These are phyloP conservation scores for Penicillium herquei DNA, from an alignment of 495 filamentous ascomycete species.

Conservation along the genomic window DNA sequence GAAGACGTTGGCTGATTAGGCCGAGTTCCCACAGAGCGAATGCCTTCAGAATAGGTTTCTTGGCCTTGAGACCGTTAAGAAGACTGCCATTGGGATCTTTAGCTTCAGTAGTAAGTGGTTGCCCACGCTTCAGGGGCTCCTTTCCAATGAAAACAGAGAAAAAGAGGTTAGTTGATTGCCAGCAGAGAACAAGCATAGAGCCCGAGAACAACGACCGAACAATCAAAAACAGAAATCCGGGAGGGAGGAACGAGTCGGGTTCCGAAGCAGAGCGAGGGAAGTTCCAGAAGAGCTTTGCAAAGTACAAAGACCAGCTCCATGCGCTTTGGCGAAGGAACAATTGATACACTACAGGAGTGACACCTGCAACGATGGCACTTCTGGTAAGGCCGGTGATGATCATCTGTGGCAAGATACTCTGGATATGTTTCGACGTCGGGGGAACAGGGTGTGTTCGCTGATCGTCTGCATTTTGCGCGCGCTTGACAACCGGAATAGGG, in stretches of 20 bases:
- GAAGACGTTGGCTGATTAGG: slow-evolving; percentile 70
- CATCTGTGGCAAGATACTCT: slow-evolving; percentile 20
- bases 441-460: slow-evolving; percentile 36
- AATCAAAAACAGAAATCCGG: slow-evolving; percentile 56
- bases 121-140: slow-evolving; percentile 76
- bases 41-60: slow-evolving; percentile 50
- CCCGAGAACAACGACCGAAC: slow-evolving; percentile 62
- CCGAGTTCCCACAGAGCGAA: slow-evolving; percentile 93
- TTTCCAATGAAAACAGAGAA: slow-evolving; percentile 77
- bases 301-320: slow-evolving; percentile 65
- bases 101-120: slow-evolving; percentile 79
- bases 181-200: slow-evolving; percentile 64
- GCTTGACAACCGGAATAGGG: slow-evolving; percentile 49
- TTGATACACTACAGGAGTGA: slow-evolving; percentile 57
- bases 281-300: slow-evolving; percentile 70
- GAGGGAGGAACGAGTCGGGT: slow-evolving; percentile 53
- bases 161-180: slow-evolving; percentile 70
- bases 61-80: slow-evolving; percentile 76
- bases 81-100: slow-evolving; percentile 91
- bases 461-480: slow-evolving; percentile 29
- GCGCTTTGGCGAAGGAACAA: slow-evolving; percentile 59
- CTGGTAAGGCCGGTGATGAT: slow-evolving; percentile 37
- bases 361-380: slow-evolving; percentile 42
- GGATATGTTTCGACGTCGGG: slow-evolving; percentile 34
- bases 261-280: slow-evolving; percentile 65